A percentile compares a stretch with the other conserved stretches of the same genome.
These are phyloP conservation scores for Prunus mongolica DNA, from an alignment of 306 rosid species.

Conservation along the genomic window DNA sequence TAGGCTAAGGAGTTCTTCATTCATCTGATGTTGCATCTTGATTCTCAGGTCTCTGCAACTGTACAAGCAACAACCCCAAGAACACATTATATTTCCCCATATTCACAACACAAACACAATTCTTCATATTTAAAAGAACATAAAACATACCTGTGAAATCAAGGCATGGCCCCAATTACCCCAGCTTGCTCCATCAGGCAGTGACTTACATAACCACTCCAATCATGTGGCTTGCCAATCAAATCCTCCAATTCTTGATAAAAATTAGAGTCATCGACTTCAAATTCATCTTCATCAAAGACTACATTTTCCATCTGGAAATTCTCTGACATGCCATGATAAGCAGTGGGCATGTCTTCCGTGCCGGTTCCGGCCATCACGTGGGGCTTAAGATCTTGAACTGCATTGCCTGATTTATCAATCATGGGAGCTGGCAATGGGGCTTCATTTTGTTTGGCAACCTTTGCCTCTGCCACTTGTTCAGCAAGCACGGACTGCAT, in stretches of 20 bases:
- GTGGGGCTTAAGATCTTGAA: slow-evolving; percentile 18
- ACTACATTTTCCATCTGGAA: slow-evolving; percentile 32
- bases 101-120: background rate
- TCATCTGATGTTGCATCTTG: background rate
- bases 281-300: slow-evolving; percentile 53
- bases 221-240: slow-evolving; percentile 60
- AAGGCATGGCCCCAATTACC: slow-evolving; percentile 36
- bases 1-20: background rate
- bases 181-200: slow-evolving; percentile 54
- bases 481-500: slow-evolving; percentile 41
- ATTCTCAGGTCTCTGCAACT: background rate
- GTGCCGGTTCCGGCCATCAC: slow-evolving; percentile 9
- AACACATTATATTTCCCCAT: background rate
- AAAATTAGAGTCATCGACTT: slow-evolving; percentile 54
- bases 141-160: slow-evolving; percentile 16
- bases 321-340: slow-evolving; percentile 48
- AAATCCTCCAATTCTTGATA: slow-evolving; percentile 77
- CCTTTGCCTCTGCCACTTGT: slow-evolving; percentile 23
- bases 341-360: slow-evolving; percentile 38
- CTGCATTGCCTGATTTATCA: slow-evolving; percentile 25
- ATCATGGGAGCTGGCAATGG: slow-evolving; percentile 20
- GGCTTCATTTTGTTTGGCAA: slow-evolving; percentile 12
- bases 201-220: slow-evolving; percentile 49
- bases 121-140: background rate
- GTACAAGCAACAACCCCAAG: background rate